Evolutionary conservation across 768 basidiomycete genomes (phyloP), one percentile per base, ranked within the genome.

Genomic region (Lactarius akahatsu): DNA sequence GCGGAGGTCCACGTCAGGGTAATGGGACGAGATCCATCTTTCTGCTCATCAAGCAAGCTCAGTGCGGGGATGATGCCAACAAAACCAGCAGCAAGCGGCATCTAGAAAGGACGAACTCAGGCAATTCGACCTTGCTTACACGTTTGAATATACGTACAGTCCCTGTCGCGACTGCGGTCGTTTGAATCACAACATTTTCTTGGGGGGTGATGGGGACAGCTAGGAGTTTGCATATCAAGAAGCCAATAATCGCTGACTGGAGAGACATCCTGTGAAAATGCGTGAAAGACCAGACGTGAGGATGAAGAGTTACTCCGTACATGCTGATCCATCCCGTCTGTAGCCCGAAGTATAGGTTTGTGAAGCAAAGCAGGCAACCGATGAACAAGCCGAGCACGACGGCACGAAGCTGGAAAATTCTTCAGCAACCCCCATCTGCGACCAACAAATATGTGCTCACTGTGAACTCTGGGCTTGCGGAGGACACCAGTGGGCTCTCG

Each of bases 41-140:
- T 80, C 55, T 84, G 81, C 71, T 85, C 80, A 60, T 86, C 83
- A n/a, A 98, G 82, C 59, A 96, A 77, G 28, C 88, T 85, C 23
- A 98, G 80, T 1, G 96, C 96, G 2, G 96, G 96, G 16, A 98
- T 81, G 65, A 98, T 95, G 4, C 96, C 95, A 15, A 98, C 95
- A 71, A 98, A 91, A 0, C 89, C 85, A 8, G 92, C 92, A 15
- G 92, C 90, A 47, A 94, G 80, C 28, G 92, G 92, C 92, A 94
- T 94, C 78, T 83, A 65, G 1, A 26, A 57, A 4, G 23, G 10
- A n/a, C 2, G 45, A 40, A 57, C 38, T 57, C 56, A 50, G 52
- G 45, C 3, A 26, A 56, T 57, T 41, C 28, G 16, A 50, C n/a
- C 20, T 32, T 23, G 41, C 9, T 15, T 26, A 59, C 15, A 45